Base-by-base conservation (phyloP, 768 basidiomycete species). In the Tricholomella constricta region DNA sequence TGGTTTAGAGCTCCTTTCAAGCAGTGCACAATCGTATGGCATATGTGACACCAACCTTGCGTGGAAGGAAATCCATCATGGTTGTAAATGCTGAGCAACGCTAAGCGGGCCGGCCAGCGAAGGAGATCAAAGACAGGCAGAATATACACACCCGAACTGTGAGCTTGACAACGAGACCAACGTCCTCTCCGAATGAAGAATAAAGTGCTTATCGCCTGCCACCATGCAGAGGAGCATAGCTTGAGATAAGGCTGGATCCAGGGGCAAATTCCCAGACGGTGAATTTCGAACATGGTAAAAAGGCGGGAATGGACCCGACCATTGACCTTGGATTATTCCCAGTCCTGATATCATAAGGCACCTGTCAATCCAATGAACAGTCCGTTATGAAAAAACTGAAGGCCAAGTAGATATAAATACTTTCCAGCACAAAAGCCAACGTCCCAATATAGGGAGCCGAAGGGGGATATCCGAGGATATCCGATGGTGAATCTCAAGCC, bases 111-210 rank as follows among this genome's bases (percentile, higher is more conserved):
- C 6, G 6, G 11, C 29, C 6, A 31, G 31, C 17, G 25, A 6
- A 40, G 37, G 43, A n/a, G 29, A 49, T 8, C 10, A 46, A 12
- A 35, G 20, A 53, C 49, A n/a, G n/a, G 50, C 51, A 52, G 54
- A 35, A 12, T 20, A 46, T 45, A 69, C 75, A 76, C 68, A 89
- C 89, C 69, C 84, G 74, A 45, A 76, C 69, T 11, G 77, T 77
- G 31, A 90, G 72, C 61, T 79, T 84, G 29, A 78, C 76, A 23
- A 88, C 82, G 7, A 83, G 63, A 22, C 74, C 62, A 27, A 89
- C 68, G 54, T 91, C 89, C 49, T 88, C 85, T 56, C 85, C 83
- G 86, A 81, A 38, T 85, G 77, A 15, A 91, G 70, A 50, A 91
- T 74, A 25, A 91, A 69, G 64, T 89, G 76, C 56, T 78, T 83